Base-by-base conservation (phyloP, 345 rosid species). In the Melaleuca quinquenervia region DNA sequence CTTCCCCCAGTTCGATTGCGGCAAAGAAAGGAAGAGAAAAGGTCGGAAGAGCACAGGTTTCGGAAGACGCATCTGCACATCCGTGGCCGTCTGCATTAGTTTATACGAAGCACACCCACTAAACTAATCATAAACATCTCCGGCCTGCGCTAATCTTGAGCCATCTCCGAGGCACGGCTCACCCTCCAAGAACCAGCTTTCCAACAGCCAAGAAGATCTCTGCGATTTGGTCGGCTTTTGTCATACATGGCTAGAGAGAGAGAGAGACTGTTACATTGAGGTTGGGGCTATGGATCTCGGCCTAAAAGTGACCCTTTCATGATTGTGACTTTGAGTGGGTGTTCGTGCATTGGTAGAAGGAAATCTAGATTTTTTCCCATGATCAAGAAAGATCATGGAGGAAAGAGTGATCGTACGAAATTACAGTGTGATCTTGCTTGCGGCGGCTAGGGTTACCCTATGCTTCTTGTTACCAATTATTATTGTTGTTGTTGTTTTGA, bases 191-290 rank as follows among this genome's bases (percentile, higher is more conserved):
- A n/a, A 84, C 80, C 62, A 41, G 18, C 76, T 26, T 70, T 36
- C 80, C 85, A 82, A 83, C 55, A 78, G 84, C 85, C 84, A 70
- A 29, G 84, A 85, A 87, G 91, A 92, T 91, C 88, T 88, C 87
- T 83, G 86, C 84, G 93, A 92, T 91, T 89, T 90, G 91, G 91
- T 86, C 91, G 94, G 94, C 90, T 84, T 20, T 84, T 86, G 85
- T 91, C 41, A 41, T 36, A 44, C 48, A 21, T 70, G 48, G 80
- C 48, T 21, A 36, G 26, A 70, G 45, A 32, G 48, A 70, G 41
- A 41, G 18, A 14, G 18, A 26, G 26, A 32, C 45, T 32, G 45
- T 18, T 70, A 18, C 24, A 18, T 70, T 70, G 80, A 70, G 48
- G 80, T 70, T 70, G 78, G 48, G 80, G 80, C 48, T 70, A 9